Base-by-base conservation (phyloP, 305 asterid genomes). In the Plantago coronopus region DNA sequence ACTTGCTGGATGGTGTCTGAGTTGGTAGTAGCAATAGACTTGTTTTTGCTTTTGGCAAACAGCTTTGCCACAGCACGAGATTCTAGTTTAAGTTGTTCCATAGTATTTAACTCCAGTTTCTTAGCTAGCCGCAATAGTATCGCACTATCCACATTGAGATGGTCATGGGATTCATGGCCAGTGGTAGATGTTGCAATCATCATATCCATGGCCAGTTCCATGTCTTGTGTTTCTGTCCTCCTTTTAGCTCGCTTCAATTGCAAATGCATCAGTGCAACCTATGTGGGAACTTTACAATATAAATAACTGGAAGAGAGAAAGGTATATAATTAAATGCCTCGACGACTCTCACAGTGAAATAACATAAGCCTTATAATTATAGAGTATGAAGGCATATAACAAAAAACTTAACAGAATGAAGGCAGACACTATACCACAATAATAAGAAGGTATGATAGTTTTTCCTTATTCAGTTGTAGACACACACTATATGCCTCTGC, bases 141-240 rank as follows among this genome's bases (percentile, higher is more conserved):
- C 10, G 84, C 86, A 4, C 66, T 78, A 50, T 83, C 86, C 16
- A 79, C 89, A 57, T 68, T 76, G 16, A 76, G 76, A 31, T 75
- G 79, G 7, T 74, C 79, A 9, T 27, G 31, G 5, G n/a, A n/a
- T n/a, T 27, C 31, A 27, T 27, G 31, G 5, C 31, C 31, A 60
- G n/a, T 73, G 40, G 64, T 57, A 0, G 82, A 77, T 58, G 78
- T 79, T 0, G 76, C 86, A 45, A 79, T 73, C 89, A 83, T 83
- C 79, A 80, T 75, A 59, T 83, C 89, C 89, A 83, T 79, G 5
- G 89, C 89, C 15, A 83, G 86, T 56, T 83, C 89, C 74, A 83
- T 83, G 12, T 83, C 89, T 71, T 75, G 86, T 21, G 86, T 61
- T 44, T 83, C 84, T 42, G 81, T 66, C 72, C 89, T 75, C 71